Percentiles rank a stretch among this genome's conserved stretches.
Conservation (phyloP, 2,329 filamentous ascomycete species). For the Diplocarpon rosae region DNA sequence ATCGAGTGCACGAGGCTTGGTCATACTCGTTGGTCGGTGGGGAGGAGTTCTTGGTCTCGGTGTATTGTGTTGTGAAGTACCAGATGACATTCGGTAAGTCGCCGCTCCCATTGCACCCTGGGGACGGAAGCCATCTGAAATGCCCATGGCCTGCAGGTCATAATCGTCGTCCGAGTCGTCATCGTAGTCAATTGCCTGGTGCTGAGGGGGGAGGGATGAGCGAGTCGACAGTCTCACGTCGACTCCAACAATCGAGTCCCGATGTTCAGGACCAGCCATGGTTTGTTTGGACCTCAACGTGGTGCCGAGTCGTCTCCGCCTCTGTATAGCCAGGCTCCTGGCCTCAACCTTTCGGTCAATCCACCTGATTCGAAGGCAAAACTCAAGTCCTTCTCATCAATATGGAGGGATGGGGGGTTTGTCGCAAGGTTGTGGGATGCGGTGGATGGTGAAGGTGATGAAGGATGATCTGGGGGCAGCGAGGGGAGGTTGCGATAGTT, state of each 20-base stretch:
- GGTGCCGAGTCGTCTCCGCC: slow-evolving; percentile 7
- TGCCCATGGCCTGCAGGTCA: slow-evolving; percentile 37
- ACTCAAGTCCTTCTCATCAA: slow-evolving; percentile 14
- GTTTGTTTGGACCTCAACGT: slow-evolving; percentile 7
- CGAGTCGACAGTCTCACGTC: slow-evolving; percentile 35
- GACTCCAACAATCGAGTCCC: slow-evolving; percentile 24
- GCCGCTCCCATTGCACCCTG: slow-evolving; percentile 6
- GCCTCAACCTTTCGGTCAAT: slow-evolving; percentile 4
- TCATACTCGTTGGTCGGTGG: slow-evolving; percentile 41
- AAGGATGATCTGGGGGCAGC: background rate
- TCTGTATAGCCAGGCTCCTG: background rate
- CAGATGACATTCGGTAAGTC: slow-evolving; percentile 15
- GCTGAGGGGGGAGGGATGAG: slow-evolving; percentile 24
- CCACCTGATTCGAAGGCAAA: slow-evolving; percentile 6
- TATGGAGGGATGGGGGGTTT: slow-evolving; percentile 1
- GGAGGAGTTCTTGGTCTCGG: slow-evolving; percentile 22
- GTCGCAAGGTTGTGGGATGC: background rate
- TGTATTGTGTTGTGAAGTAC: slow-evolving; percentile 13
- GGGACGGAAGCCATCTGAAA: slow-evolving; percentile 43
- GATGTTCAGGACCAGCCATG: slow-evolving; percentile 12
- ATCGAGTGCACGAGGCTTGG: slow-evolving; percentile 41
- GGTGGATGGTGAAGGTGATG: background rate
- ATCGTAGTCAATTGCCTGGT: slow-evolving; percentile 28
- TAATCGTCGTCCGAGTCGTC: slow-evolving; percentile 36
- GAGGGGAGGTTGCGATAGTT: slow-evolving; percentile 1